Evolutionary conservation across 2,329 filamentous ascomycete species (phyloP).

Genomic region (Diplodia corticola): DNA sequence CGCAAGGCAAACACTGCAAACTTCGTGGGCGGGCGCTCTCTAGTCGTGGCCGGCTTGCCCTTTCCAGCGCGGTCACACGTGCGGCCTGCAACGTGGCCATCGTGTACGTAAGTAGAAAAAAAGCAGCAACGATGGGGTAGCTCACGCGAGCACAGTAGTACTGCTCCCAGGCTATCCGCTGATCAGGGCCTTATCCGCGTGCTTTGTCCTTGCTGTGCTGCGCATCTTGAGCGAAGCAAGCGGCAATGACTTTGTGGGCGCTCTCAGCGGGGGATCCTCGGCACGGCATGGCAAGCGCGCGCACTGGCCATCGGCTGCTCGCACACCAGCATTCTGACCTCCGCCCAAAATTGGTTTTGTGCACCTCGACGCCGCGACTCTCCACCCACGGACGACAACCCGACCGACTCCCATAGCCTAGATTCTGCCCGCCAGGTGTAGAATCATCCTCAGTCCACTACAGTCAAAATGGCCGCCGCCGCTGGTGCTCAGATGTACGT

Average conservation of each 20-base stretch:
- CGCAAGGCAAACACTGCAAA: slow-evolving; percentile 13
- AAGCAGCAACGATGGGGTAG: too few relatives aligned
- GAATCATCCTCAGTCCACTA: slow-evolving; percentile 37
- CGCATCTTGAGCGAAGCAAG: neutral
- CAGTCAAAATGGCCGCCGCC: slow-evolving; percentile 44
- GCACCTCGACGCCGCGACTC: slow-evolving; percentile 27
- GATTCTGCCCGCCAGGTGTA: slow-evolving; percentile 33
- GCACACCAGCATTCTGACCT: slow-evolving; percentile 17
- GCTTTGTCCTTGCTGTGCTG: neutral
- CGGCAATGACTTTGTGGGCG: neutral
- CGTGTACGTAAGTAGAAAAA: neutral
- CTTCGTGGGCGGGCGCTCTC: neutral
- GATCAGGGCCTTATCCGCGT: neutral
- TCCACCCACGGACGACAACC: slow-evolving; percentile 30
- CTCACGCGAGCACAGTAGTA: neutral
- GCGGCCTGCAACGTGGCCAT: neutral
- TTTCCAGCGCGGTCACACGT: slow-evolving; percentile 3
- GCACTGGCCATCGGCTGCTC: neutral
- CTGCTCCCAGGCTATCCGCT: too few relatives aligned
- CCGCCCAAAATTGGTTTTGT: slow-evolving; percentile 22
- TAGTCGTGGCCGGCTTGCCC: slow-evolving; percentile 7
- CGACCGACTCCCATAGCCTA: slow-evolving; percentile 33
- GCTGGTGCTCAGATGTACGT: slow-evolving; percentile 44
- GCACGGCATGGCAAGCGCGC: neutral
- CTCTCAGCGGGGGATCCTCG: neutral